Percentiles rank a stretch among this genome's conserved stretches.
Evolutionary conservation across 2,329 filamentous ascomycete species (phyloP).

Genomic region (Claviceps quebecensis): DNA sequence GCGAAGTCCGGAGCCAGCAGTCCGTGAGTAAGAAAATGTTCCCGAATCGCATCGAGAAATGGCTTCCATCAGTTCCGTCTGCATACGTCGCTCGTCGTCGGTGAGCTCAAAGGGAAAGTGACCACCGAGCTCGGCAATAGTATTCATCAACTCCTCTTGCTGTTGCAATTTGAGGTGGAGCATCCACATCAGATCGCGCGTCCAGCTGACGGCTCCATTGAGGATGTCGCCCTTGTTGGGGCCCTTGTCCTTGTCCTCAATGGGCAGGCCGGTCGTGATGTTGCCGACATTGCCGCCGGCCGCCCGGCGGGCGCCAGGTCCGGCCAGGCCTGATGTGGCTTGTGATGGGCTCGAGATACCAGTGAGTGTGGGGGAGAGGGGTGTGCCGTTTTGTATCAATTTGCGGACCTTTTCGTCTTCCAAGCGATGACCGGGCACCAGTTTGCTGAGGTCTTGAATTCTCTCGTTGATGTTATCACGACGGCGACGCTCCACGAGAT

Average conservation of each 20-base stretch:
- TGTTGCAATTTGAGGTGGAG: conserved; percentile 79
- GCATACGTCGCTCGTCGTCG: conserved; percentile 93
- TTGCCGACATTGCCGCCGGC: conserved; percentile 56
- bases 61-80: conserved; percentile 77
- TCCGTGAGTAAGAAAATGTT: conserved; percentile 74
- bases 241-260: conserved; percentile 96
- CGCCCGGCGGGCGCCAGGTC: conserved; percentile 69
- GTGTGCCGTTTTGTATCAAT: conserved; percentile 82
- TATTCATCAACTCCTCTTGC: conserved; percentile 72
- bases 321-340: conserved; percentile 78
- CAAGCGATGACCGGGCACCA: conserved; percentile 81
- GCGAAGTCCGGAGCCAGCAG: conserved; percentile 68
- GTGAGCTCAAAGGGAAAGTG: conserved; percentile 68
- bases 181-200: conserved; percentile 95
- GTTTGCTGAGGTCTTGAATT: conserved; percentile 87
- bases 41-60: conserved; percentile 64
- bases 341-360: conserved; percentile 54
- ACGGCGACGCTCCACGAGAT: conserved; percentile 84
- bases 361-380: conserved; percentile 68
- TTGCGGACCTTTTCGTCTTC: conserved; percentile 97
- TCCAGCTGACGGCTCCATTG: conserved; percentile 95
- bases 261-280: conserved; percentile 81
- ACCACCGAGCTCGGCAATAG: conserved; percentile 58
- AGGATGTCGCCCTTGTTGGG: conserved; percentile 98
- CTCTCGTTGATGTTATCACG: conserved; percentile 98